Conservation (phyloP, 768 basidiomycete genomes). For the Ramaria sp. region DNA sequence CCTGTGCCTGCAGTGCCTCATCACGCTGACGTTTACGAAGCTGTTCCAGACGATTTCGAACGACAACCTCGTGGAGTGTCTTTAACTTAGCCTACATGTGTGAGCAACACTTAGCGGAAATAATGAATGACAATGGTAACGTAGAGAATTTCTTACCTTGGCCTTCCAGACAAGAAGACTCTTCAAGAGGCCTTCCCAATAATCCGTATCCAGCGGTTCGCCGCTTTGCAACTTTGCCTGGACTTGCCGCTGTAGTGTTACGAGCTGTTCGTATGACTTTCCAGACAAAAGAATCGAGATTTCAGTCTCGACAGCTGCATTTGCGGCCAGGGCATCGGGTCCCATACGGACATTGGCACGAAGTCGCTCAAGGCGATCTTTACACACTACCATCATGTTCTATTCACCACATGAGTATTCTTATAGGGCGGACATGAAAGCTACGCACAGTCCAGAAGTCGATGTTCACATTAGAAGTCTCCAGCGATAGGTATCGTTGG, state of each 20-base stretch:
- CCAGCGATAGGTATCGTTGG: conserved; percentile 79
- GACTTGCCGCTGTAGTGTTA: conserved; percentile 72
- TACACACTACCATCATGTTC: conserved; percentile 98
- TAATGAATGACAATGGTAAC: background rate
- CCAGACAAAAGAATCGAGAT: conserved; percentile 72
- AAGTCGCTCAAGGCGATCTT: conserved; percentile 76
- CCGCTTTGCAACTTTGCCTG: conserved; percentile 84
- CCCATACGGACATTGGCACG: conserved; percentile 52
- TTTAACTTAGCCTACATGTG: conserved; percentile 72
- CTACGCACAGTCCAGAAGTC: conserved; percentile 90
- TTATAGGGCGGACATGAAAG: background rate
- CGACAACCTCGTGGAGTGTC: conserved; percentile 89
- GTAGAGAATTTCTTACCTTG: conserved; percentile 43
- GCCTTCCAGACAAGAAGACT: conserved; percentile 95
- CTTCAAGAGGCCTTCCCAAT: conserved; percentile 91
- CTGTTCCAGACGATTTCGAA: conserved; percentile 92
- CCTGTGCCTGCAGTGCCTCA: conserved; percentile 88
- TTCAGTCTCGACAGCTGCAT: conserved; percentile 76
- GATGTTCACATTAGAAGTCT: conserved; percentile 73
- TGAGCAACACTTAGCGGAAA: background rate
- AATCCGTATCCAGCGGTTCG: conserved; percentile 93
- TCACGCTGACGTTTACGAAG: conserved; percentile 92
- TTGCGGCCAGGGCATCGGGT: conserved; percentile 37
- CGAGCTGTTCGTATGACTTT: conserved; percentile 79
- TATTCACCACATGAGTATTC: conserved; percentile 21